These are phyloP conservation scores for Leccinum incarnatum DNA, from an alignment of 768 basidiomycete species.

Conservation along the genomic window DNA sequence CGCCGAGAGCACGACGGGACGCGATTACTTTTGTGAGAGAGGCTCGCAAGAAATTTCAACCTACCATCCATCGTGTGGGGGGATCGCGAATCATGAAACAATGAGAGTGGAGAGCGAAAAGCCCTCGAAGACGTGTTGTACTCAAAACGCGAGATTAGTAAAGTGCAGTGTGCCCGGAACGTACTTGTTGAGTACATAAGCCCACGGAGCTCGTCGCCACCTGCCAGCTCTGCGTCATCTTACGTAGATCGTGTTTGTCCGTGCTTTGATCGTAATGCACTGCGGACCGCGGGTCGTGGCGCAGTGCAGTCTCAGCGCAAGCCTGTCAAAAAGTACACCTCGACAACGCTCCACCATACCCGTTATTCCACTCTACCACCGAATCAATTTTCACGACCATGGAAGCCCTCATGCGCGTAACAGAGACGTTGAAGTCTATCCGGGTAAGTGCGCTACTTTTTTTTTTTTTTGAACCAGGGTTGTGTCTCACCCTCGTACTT, in stretches of 20 bases:
- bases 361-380: background rate
- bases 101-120: background rate
- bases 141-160: too few relatives aligned
- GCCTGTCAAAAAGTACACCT: background rate
- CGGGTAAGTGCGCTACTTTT: slow-evolving; percentile 45
- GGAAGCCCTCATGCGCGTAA: slow-evolving; percentile 64
- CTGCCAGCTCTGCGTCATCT: too few relatives aligned
- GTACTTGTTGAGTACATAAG: too few relatives aligned
- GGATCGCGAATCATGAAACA: background rate
- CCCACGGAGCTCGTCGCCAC: too few relatives aligned
- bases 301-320: background rate
- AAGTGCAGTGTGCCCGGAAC: background rate
- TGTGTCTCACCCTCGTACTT: background rate
- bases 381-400: slow-evolving; percentile 34
- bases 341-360: background rate
- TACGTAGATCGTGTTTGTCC: background rate
- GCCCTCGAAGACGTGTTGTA: background rate
- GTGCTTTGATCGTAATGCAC: background rate
- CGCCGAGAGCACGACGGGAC: background rate
- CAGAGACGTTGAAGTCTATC: slow-evolving; percentile 66
- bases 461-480: background rate
- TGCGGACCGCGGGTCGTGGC: background rate
- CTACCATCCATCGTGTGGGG: background rate
- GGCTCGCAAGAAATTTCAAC: background rate
- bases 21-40: background rate